Base-by-base conservation (phyloP, 2,329 filamentous ascomycete genomes). In the Penicillium decumbens region DNA sequence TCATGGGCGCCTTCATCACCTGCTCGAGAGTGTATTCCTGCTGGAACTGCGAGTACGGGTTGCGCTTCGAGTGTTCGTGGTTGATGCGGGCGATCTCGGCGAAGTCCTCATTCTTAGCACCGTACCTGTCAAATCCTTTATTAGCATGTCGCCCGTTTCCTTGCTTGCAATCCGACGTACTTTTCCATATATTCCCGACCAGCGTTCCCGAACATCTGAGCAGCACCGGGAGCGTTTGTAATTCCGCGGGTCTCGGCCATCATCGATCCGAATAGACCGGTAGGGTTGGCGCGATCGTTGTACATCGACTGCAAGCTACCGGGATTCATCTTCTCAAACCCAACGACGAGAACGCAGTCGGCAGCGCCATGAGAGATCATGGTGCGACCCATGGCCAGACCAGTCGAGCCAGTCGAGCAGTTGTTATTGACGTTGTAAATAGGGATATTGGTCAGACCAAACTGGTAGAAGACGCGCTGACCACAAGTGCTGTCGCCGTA, bases 351-450 rank as follows among this genome's bases (percentile, higher is more conserved):
- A 18, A 95, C 83, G 67, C 89, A 95, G 71, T 95, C 88, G 1
- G 89, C 88, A 12, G 82, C 88, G 29, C 91, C 91, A 61, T 88
- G 80, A 6, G 83, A 79, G 61, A 96, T 84, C 68, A 95, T 79
- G 45, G 85, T 89, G 29, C 90, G 79, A 1, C 81, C 93, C 80
- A 97, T 86, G 66, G 85, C 84, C 50, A 97, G 76, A 7, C 92
- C 93, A 0, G 92, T 95, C 4, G 86, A 90, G n/a, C 92, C 93
- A 0, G 92, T 97, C 3, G 88, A 89, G 79, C 92, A 97, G 77
- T 96, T 96, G 80, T 97, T 97, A 81, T 96, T 97, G 66, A 95
- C 89, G 66, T 97, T 97, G 79, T 95, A 91, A 68, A 97, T 89
- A 64, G 92, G 92, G 62, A 97, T 96, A 65, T 87, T 80, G 38